phyloP scores from a whole-genome alignment of 768 basidiomycete genomes.

The Mrakia blollopis region DNA sequence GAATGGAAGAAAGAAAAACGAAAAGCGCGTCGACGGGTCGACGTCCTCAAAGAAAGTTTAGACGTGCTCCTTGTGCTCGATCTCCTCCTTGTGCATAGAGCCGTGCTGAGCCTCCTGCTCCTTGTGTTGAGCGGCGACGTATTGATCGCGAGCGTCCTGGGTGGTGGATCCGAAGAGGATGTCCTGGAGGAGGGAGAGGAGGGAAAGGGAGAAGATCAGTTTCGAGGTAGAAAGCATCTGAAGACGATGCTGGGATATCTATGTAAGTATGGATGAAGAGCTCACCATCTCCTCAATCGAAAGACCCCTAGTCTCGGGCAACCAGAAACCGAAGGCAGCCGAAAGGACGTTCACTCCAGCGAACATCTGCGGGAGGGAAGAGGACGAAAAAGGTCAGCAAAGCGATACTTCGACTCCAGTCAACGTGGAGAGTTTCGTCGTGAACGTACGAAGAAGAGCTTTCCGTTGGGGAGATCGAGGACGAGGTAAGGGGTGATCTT shows the following conservation, averaged over 20 bases:
- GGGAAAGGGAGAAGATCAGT: too few species aligned
- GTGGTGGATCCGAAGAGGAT: conserved; percentile 25
- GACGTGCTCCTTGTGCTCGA: conserved; percentile 6
- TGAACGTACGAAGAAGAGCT: conserved; percentile 29
- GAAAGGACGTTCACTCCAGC: conserved; percentile 22
- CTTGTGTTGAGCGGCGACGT: conserved; percentile 19
- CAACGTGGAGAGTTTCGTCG: too few species aligned
- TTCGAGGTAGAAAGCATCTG: too few species aligned
- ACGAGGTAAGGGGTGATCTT: conserved; percentile 32
- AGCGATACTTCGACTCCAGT: too few species aligned
- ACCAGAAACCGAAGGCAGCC: conserved; percentile 29
- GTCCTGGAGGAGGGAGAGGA: too few species aligned
- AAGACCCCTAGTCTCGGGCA: conserved; percentile 23
- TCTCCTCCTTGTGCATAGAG: not conserved
- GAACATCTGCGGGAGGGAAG: too few species aligned
- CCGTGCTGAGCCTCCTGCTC: not conserved
- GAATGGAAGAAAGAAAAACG: too few species aligned
- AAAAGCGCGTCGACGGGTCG: too few species aligned
- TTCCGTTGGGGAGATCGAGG: conserved; percentile 25
- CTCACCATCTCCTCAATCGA: conserved; percentile 30
- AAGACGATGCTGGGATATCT: too few species aligned
- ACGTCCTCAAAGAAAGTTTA: too few species aligned
- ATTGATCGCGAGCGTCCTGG: conserved; percentile 23
- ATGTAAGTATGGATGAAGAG: too few species aligned
- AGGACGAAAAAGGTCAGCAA: too few species aligned